Conservation (phyloP, 2,329 filamentous ascomycete genomes). For the Hymenoscyphus repandus region DNA sequence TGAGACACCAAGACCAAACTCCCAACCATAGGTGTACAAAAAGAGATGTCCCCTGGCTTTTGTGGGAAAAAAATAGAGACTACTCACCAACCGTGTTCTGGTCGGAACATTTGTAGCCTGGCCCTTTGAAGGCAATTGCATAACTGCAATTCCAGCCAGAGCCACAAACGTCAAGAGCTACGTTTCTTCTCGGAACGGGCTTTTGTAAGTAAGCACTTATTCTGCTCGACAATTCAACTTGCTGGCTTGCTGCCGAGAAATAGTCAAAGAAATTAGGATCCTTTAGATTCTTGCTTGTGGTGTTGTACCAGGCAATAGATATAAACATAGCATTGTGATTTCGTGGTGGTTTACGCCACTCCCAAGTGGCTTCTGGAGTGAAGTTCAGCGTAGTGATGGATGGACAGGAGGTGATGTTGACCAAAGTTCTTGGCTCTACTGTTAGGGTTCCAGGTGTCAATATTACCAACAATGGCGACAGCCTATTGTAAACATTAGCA, state of each 20-base stretch:
- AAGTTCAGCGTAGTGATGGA: slow-evolving; percentile 3
- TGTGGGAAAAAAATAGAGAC: no score
- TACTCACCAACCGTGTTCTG: not conserved
- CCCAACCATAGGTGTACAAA: no score
- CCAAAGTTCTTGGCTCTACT: not conserved
- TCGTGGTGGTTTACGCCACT: slow-evolving; percentile 2
- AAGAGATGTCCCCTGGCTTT: no score
- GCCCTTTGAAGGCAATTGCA: slow-evolving; percentile 1
- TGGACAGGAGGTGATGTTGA: slow-evolving; percentile 1
- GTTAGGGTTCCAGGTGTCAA: slow-evolving; percentile 5
- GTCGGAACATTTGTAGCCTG: slow-evolving; percentile 5
- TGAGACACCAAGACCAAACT: no score
- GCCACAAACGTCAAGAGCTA: not conserved
- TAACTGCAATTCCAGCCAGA: slow-evolving; percentile 6
- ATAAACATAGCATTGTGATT: not conserved
- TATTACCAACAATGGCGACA: slow-evolving; percentile 1
- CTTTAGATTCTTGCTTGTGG: not conserved
- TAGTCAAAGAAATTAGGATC: slow-evolving; percentile 2
- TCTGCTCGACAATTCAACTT: not conserved
- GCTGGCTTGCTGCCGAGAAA: not conserved
- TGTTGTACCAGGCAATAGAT: not conserved
- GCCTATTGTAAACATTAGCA: not conserved
- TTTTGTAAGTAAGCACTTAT: not conserved
- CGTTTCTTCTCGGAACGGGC: not conserved
- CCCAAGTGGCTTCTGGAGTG: not conserved